These are phyloP conservation scores for Carex myosuroides DNA, from an alignment of 176 grass and related monocot species.

Conservation along the genomic window DNA sequence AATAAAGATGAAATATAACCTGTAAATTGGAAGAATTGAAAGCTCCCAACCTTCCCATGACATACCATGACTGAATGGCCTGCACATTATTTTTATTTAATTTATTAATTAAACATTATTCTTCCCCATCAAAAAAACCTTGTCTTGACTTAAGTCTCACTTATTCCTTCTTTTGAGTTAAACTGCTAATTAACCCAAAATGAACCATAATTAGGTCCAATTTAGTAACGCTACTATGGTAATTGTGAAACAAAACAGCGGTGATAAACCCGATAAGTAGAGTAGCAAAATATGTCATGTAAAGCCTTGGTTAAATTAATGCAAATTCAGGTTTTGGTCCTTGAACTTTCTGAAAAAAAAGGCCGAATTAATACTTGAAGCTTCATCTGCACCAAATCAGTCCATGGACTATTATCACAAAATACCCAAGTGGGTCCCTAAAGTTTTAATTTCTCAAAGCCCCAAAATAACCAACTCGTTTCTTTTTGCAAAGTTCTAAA, in stretches of 20 bases:
- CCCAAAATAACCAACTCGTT: not conserved
- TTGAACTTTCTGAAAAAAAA: not conserved
- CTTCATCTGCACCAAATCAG: not conserved
- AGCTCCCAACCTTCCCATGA: slow-evolving; percentile 86
- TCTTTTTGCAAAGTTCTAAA: not conserved
- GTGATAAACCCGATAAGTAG: not conserved
- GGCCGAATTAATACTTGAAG: not conserved
- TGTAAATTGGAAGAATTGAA: slow-evolving; percentile 94
- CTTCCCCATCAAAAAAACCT: not conserved
- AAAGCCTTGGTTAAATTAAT: not conserved
- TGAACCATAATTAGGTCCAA: not conserved
- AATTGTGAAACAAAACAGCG: not conserved
- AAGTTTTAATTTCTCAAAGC: not conserved
- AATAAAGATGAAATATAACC: slow-evolving; percentile 39
- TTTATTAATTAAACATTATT: not conserved
- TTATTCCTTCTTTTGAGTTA: not conserved
- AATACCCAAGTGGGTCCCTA: not conserved
- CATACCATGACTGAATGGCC: slow-evolving; percentile 94
- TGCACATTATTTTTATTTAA: slow-evolving; percentile 15
- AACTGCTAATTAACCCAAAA: not conserved
- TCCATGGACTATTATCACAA: not conserved
- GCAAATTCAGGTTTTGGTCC: not conserved
- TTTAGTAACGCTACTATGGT: not conserved
- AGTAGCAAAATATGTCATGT: not conserved
- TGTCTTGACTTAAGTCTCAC: not conserved